Evolutionary conservation across 2,329 filamentous ascomycete species (phyloP).

Genomic region (Ilyonectria mors-panacis): DNA sequence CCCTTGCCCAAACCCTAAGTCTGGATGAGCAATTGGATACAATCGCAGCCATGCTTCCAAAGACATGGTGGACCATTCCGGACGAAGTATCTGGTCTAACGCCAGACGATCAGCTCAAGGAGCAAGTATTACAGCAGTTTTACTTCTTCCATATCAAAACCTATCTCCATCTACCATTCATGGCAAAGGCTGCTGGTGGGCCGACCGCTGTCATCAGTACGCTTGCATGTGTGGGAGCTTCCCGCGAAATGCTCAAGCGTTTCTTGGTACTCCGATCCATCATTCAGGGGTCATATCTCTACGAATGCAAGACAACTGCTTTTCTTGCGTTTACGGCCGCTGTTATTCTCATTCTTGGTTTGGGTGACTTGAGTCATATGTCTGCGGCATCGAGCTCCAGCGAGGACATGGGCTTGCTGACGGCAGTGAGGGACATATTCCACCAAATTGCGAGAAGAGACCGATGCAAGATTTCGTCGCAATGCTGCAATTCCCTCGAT

Average conservation of each 20-base stretch:
- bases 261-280: constrained; percentile 10
- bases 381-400: neutral
- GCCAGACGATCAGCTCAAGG: neutral
- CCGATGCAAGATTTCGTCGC: constrained; percentile 14
- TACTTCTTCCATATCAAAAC: constrained; percentile 18
- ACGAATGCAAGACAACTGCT: constrained; percentile 23
- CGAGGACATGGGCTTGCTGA: neutral
- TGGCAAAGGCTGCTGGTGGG: constrained; percentile 8
- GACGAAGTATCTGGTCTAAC: neutral
- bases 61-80: constrained; percentile 14
- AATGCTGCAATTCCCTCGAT: constrained; percentile 14
- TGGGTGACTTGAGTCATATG: neutral
- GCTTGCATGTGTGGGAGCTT: constrained; percentile 16
- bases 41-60: neutral
- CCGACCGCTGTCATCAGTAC: constrained; percentile 8
- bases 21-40: constrained; percentile 13
- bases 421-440: neutral
- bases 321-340: constrained; percentile 22
- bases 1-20: constrained; percentile 9
- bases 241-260: constrained; percentile 9
- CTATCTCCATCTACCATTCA: constrained; percentile 19
- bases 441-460: neutral
- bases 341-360: constrained; percentile 14
- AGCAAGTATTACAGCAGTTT: constrained; percentile 9
- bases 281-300: neutral